Conservation (phyloP, 2,329 filamentous ascomycete genomes). For the Penicillium sp. region DNA sequence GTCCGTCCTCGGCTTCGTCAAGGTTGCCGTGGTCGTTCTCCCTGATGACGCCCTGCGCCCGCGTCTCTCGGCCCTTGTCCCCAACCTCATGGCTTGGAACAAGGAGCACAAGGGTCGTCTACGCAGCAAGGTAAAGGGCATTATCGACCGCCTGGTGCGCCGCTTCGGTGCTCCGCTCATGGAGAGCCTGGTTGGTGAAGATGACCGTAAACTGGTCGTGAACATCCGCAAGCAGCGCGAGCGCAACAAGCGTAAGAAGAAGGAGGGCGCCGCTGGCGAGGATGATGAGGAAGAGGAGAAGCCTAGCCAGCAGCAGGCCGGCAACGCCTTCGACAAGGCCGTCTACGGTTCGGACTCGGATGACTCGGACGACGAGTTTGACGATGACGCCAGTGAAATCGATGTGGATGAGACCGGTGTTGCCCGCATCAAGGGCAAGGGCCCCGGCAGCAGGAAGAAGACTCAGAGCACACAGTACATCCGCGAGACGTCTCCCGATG, state of each 20-base stretch:
- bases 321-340: conserved; percentile 93
- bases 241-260: conserved; percentile 83
- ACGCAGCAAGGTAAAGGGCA: conserved; percentile 96
- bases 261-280: conserved; percentile 52
- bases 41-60: conserved; percentile 73
- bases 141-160: conserved; percentile 87
- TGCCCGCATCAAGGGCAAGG: conserved; percentile 36
- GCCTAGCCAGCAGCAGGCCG: conserved; percentile 56
- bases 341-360: conserved; percentile 65
- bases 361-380: conserved; percentile 55
- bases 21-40: conserved; percentile 85
- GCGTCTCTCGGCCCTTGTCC: conserved; percentile 69
- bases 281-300: conserved; percentile 48
- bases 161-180: conserved; percentile 80
- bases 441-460: conserved; percentile 40
- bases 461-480: conserved; percentile 67
- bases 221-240: conserved; percentile 97
- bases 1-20: conserved; percentile 91
- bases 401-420: conserved; percentile 37
- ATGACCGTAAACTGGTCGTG: conserved; percentile 80
- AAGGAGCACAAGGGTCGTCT: conserved; percentile 98
- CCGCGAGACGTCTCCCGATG: conserved; percentile 70
- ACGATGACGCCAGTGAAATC: conserved; percentile 51
- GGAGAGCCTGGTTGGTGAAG: conserved; percentile 74
- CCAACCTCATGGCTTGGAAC: conserved; percentile 91